Conservation (phyloP, 129 eudicot genomes). For the Flaveria robusta region DNA sequence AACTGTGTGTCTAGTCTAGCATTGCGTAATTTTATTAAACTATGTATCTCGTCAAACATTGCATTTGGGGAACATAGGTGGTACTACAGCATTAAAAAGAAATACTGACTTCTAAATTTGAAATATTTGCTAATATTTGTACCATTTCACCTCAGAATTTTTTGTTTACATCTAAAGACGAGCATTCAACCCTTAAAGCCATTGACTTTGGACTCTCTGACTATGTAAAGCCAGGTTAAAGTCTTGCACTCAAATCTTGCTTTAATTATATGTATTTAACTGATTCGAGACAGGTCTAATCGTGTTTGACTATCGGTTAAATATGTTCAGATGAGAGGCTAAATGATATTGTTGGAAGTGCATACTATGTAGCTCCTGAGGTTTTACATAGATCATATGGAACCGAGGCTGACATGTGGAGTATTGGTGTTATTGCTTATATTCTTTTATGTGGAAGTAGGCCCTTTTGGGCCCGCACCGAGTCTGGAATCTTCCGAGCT, state of each 20-base stretch:
- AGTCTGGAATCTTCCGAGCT: slow-evolving; percentile 95
- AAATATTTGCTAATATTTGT: slow-evolving; percentile 27
- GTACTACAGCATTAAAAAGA: background rate
- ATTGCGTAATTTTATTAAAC: background rate
- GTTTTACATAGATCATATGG: slow-evolving; percentile 98
- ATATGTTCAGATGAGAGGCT: slow-evolving; percentile 81
- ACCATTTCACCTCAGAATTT: slow-evolving; percentile 66
- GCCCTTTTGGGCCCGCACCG: slow-evolving; percentile 98
- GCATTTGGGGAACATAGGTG: background rate
- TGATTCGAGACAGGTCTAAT: background rate
- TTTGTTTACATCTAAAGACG: slow-evolving; percentile 81
- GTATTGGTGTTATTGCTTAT: slow-evolving; percentile 98
- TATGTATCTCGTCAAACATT: background rate
- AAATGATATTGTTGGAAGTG: slow-evolving; percentile 99
- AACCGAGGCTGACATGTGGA: slow-evolving; percentile 99
- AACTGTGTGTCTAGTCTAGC: background rate
- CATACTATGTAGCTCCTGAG: slow-evolving; percentile 99
- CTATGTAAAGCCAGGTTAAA: slow-evolving; percentile 97
- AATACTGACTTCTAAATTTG: background rate
- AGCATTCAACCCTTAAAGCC: slow-evolving; percentile 83
- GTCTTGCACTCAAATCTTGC: slow-evolving; percentile 14
- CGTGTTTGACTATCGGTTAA: slow-evolving; percentile 25
- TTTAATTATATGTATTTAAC: slow-evolving; percentile 1
- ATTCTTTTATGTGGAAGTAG: slow-evolving; percentile 98
- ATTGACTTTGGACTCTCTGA: slow-evolving; percentile 99